phyloP scores from a whole-genome alignment of 192 early-diverging fungal genomes.

The Coemansia guatemalensis region DNA sequence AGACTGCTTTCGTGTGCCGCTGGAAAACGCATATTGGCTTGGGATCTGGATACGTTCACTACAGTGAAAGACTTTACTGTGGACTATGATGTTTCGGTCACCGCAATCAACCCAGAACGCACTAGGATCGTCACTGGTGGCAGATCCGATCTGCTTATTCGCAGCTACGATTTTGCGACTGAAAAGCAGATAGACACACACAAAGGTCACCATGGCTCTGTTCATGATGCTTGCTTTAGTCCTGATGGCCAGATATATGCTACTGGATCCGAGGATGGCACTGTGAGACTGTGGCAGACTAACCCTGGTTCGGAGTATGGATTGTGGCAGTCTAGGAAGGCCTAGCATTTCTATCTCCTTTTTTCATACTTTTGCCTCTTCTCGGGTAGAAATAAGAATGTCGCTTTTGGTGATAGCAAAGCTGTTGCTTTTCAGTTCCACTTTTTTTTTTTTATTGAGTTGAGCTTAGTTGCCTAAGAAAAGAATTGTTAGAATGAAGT shows the following conservation, averaged over 20 bases:
- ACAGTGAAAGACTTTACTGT: constrained; percentile 57
- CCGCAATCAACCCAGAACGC: constrained; percentile 79
- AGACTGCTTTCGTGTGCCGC: constrained; percentile 75
- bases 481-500: not conserved
- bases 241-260: constrained; percentile 92
- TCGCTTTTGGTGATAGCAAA: no score
- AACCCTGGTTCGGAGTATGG: constrained; percentile 78
- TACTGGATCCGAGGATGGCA: constrained; percentile 90
- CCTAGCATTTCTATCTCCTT: constrained; percentile 2
- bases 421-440: not conserved
- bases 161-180: constrained; percentile 78
- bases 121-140: constrained; percentile 80
- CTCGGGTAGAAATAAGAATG: no score
- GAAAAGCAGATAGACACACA: constrained; percentile 78
- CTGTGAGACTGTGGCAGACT: constrained; percentile 89
- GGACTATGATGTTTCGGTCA: constrained; percentile 72
- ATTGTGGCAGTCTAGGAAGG: constrained; percentile 67
- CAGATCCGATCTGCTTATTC: constrained; percentile 77
- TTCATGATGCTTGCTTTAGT: constrained; percentile 87
- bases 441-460: not conserved
- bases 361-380: no score
- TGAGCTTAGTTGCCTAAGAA: not conserved
- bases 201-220: constrained; percentile 90
- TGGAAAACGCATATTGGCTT: constrained; percentile 72
- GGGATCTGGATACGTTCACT: constrained; percentile 68